phyloP scores from a whole-genome alignment of 768 basidiomycete species.

The Antrodiella citrinella region DNA sequence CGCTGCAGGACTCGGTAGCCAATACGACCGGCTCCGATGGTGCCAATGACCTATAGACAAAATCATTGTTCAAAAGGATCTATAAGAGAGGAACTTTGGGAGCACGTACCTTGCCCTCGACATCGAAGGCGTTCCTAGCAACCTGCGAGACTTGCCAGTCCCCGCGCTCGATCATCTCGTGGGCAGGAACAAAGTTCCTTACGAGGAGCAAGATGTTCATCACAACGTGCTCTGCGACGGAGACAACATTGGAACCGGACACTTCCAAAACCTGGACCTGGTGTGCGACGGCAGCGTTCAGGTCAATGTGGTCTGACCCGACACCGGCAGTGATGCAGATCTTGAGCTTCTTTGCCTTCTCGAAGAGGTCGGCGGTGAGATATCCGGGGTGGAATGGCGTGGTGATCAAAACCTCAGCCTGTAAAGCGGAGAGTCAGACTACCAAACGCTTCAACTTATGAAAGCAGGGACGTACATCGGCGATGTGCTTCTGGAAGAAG shows the following conservation, averaged over 20 bases:
- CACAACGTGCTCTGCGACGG: slow-evolving; percentile 82
- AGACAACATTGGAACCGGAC: slow-evolving; percentile 81
- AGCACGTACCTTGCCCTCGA: slow-evolving; percentile 59
- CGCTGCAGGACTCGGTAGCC: slow-evolving; percentile 81
- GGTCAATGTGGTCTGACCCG: slow-evolving; percentile 82
- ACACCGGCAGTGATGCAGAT: slow-evolving; percentile 84
- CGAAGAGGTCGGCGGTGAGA: slow-evolving; percentile 52
- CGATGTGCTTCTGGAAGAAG: slow-evolving; percentile 73
- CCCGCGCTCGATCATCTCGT: slow-evolving; percentile 71
- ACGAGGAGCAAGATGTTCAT: slow-evolving; percentile 86
- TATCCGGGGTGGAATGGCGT: slow-evolving; percentile 84
- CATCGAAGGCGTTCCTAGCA: slow-evolving; percentile 78
- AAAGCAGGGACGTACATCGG: slow-evolving; percentile 44
- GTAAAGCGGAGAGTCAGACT: slow-evolving; percentile 5
- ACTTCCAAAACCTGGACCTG: slow-evolving; percentile 31
- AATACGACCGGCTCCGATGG: slow-evolving; percentile 72
- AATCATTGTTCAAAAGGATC: neutral
- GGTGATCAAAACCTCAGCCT: slow-evolving; percentile 73
- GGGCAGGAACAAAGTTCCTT: slow-evolving; percentile 79
- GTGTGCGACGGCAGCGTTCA: slow-evolving; percentile 33
- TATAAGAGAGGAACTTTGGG: too few relatives aligned
- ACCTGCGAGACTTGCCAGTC: slow-evolving; percentile 84
- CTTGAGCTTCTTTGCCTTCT: slow-evolving; percentile 80
- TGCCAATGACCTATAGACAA: slow-evolving; percentile 62
- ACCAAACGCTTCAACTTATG: slow-evolving; percentile 3